Percentiles rank a stretch among this genome's conserved stretches.
Conservation (phyloP, 768 basidiomycete species). For the Boletus coccyginus region DNA sequence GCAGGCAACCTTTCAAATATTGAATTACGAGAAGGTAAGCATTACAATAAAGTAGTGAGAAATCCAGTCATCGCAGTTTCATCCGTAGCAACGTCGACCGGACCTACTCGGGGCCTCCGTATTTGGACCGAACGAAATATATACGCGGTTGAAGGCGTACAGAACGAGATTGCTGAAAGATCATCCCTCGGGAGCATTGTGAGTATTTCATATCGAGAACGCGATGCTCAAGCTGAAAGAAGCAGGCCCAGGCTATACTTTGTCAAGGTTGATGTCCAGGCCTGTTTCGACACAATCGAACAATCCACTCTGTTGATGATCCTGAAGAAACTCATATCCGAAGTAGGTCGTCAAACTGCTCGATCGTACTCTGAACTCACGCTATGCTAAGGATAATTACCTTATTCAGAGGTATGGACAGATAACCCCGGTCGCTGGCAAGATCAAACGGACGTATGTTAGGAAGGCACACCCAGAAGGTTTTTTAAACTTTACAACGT, state of each 20-base stretch:
- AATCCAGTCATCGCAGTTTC: background rate
- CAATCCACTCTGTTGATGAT: constrained; percentile 83
- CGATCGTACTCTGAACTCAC: background rate
- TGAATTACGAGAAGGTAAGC: constrained; percentile 82
- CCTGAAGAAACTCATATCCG: constrained; percentile 65
- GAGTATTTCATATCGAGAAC: constrained; percentile 14
- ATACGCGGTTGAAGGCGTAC: constrained; percentile 67
- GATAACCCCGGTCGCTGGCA: constrained; percentile 54
- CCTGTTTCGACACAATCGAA: constrained; percentile 96
- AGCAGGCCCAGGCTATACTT: constrained; percentile 86
- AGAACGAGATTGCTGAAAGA: constrained; percentile 49
- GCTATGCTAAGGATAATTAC: constrained; percentile 58
- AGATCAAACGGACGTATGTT: constrained; percentile 53
- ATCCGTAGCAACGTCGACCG: constrained; percentile 54
- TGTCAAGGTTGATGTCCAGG: constrained; percentile 93
- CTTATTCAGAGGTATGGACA: constrained; percentile 69
- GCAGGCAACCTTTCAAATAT: constrained; percentile 78
- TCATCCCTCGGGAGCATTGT: constrained; percentile 50
- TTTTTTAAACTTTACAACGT: constrained; percentile 21
- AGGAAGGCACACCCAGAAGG: constrained; percentile 70
- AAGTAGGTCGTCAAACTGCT: constrained; percentile 41
- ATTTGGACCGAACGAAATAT: constrained; percentile 81
- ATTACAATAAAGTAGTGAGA: background rate
- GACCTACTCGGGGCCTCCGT: constrained; percentile 77
- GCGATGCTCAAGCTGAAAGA: background rate